These are phyloP conservation scores for Carallia pectinifolia DNA, from an alignment of 345 rosid genomes.

Conservation along the genomic window DNA sequence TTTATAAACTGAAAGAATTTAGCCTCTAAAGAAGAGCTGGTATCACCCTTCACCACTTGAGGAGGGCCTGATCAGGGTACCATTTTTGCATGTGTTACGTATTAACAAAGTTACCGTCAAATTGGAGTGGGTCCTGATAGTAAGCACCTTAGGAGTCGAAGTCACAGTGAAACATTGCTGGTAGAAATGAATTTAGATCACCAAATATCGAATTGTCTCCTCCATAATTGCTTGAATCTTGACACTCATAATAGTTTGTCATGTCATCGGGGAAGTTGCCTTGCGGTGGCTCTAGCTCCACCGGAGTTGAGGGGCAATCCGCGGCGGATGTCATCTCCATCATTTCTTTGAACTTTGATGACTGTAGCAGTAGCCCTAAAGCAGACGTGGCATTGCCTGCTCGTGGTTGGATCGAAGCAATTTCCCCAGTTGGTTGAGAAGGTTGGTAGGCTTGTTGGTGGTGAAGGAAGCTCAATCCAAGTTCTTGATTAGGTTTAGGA, in stretches of 20 bases:
- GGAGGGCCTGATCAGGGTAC: not conserved
- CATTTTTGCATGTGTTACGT: not conserved
- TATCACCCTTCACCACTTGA: slow-evolving; percentile 3
- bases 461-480: slow-evolving; percentile 24
- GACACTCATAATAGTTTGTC: slow-evolving; percentile 38
- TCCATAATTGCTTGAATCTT: slow-evolving; percentile 20
- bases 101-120: not conserved
- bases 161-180: slow-evolving; percentile 22
- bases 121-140: not conserved
- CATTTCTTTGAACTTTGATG: slow-evolving; percentile 60
- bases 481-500: slow-evolving; percentile 20
- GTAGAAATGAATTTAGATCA: slow-evolving; percentile 20
- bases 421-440: not conserved
- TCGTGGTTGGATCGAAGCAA: slow-evolving; percentile 1
- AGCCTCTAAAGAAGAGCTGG: not conserved
- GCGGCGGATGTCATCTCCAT: slow-evolving; percentile 40
- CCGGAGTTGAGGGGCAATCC: slow-evolving; percentile 27
- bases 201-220: slow-evolving; percentile 39
- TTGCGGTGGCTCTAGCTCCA: slow-evolving; percentile 28
- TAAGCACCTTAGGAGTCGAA: not conserved
- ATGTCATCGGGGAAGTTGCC: slow-evolving; percentile 52
- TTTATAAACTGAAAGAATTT: not conserved
- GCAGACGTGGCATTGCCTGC: slow-evolving; percentile 36
- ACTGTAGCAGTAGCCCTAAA: slow-evolving; percentile 43
- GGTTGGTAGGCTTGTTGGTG: slow-evolving; percentile 13